phyloP scores from a whole-genome alignment of 2,329 filamentous ascomycete species.

The Aspergillus pseudoglaucus region DNA sequence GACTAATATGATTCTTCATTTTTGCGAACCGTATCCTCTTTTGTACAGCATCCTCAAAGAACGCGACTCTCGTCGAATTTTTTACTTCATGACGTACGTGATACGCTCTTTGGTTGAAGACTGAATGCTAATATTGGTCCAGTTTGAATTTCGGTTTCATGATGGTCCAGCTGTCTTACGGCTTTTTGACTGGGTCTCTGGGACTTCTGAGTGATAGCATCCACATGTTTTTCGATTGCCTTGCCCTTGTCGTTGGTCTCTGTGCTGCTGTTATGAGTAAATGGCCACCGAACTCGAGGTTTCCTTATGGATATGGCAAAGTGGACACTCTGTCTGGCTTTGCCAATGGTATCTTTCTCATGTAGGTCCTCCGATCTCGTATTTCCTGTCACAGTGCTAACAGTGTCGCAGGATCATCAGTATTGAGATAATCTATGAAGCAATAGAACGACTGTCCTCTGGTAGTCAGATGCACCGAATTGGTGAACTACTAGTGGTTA shows the following conservation, averaged over 20 bases:
- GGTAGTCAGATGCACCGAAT: conserved; percentile 78
- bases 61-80: conserved; percentile 88
- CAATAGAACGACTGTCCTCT: conserved; percentile 77
- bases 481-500: conserved; percentile 81
- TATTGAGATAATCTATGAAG: conserved; percentile 92
- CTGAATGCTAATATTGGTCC: conserved; percentile 14
- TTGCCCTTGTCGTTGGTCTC: conserved; percentile 82
- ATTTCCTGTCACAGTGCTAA: conserved; percentile 6
- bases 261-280: conserved; percentile 93
- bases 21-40: conserved; percentile 66
- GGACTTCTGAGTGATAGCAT: conserved; percentile 96
- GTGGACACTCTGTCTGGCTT: conserved; percentile 95
- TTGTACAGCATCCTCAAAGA: conserved; percentile 81
- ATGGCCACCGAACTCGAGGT: conserved; percentile 82
- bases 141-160: conserved; percentile 94
- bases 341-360: conserved; percentile 88
- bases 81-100: conserved; percentile 87
- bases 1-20: conserved; percentile 65
- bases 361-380: conserved; percentile 49
- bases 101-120: background rate
- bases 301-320: conserved; percentile 94
- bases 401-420: conserved; percentile 67
- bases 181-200: conserved; percentile 84
- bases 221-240: conserved; percentile 98
- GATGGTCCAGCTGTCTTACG: conserved; percentile 89